Evolutionary conservation across 768 basidiomycete species (phyloP).

Genomic region (Kwoniella sp.): DNA sequence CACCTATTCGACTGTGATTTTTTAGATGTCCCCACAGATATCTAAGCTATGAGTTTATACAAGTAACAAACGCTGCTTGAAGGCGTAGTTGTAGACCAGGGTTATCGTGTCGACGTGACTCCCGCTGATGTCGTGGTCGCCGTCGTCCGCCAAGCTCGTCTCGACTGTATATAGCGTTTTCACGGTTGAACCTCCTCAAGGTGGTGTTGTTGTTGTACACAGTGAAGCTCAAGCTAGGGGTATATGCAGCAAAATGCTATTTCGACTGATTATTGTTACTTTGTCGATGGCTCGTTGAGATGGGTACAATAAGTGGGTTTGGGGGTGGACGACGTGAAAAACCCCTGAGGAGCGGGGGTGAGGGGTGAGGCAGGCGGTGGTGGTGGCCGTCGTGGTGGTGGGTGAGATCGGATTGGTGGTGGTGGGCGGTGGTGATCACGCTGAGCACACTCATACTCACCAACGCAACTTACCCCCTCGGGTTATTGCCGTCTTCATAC

Average conservation of each 20-base stretch:
- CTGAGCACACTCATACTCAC: background rate
- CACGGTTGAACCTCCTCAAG: background rate
- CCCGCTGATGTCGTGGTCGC: background rate
- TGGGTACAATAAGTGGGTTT: background rate
- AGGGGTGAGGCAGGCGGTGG: background rate
- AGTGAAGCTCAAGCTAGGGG: background rate
- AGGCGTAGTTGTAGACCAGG: no score
- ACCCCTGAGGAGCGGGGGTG: background rate
- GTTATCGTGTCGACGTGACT: no score
- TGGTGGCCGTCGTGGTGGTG: background rate
- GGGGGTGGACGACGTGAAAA: background rate
- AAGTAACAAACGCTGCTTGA: no score
- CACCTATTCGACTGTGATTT: background rate
- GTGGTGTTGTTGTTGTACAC: no score
- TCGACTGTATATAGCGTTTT: background rate
- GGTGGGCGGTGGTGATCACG: background rate
- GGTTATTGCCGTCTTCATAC: background rate
- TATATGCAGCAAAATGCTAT: background rate
- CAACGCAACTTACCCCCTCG: background rate
- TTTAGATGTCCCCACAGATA: no score
- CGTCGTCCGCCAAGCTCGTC: background rate
- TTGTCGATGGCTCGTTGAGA: background rate
- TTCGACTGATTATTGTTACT: background rate
- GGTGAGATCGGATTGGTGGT: background rate
- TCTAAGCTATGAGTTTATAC: no score